phyloP scores from a whole-genome alignment of 2,329 filamentous ascomycete genomes.

The Colletotrichum liaoningense region DNA sequence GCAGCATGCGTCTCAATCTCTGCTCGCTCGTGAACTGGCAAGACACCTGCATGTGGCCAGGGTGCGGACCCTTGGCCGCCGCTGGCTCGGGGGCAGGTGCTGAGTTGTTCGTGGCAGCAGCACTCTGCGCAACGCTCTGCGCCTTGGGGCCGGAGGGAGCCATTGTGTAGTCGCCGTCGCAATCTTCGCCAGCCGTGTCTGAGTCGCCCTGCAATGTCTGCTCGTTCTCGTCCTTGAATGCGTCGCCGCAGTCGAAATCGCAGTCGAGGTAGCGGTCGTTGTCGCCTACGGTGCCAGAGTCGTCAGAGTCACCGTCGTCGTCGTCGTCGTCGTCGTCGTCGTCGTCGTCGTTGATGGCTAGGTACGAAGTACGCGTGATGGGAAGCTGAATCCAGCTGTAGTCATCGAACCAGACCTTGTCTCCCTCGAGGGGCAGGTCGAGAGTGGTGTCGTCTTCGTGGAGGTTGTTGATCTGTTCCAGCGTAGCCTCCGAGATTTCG shows the following conservation, averaged over 20 bases:
- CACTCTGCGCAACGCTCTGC: conserved; percentile 24
- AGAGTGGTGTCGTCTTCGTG: not conserved
- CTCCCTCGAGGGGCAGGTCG: conserved; percentile 18
- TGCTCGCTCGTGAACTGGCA: conserved; percentile 86
- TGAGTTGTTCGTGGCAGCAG: conserved; percentile 20
- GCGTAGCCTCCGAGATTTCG: conserved; percentile 11
- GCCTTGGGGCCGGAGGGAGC: conserved; percentile 33
- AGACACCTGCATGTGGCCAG: conserved; percentile 61
- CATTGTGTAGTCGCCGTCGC: conserved; percentile 12
- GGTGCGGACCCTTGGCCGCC: conserved; percentile 52
- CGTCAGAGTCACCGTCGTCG: not conserved
- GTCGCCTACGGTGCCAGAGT: not conserved
- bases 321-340: not conserved
- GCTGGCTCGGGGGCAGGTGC: conserved; percentile 6
- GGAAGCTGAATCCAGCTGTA: not conserved
- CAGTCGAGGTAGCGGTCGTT: not conserved
- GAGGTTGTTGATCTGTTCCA: not conserved
- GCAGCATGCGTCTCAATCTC: conserved; percentile 79
- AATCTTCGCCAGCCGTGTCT: not conserved
- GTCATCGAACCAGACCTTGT: conserved; percentile 8
- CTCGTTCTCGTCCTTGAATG: not conserved
- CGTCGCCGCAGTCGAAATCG: not conserved
- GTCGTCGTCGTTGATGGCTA: not conserved
- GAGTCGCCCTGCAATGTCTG: not conserved
- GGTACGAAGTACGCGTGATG: not conserved